Evolutionary conservation across 495 filamentous ascomycete species (phyloP), one percentile per base, ranked within the genome.

Genomic region (Aspergillus avenaceus): DNA sequence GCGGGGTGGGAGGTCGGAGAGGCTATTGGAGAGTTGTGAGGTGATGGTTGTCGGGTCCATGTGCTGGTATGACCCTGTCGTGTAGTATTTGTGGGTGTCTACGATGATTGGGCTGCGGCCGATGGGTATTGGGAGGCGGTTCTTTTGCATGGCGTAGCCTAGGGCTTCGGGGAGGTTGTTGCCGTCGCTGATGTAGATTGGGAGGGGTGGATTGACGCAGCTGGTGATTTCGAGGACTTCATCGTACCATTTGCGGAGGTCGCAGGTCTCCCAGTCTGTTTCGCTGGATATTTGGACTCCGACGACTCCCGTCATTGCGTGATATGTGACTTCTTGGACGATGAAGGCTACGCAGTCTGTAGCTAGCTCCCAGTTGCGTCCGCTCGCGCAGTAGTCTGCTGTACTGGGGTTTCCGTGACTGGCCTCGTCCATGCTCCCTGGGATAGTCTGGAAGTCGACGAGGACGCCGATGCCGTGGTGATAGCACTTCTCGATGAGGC

Each of bases 41-140:
- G 78, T 73, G 45, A 82, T 76, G 24, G 75, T 55, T 32, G 71
- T 67, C 5, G 80, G 78, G 12, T 62, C 56, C 47, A 71, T 65
- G 13, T 37, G 26, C 48, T 69, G 73, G 60, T 81, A 70, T 9
- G 41, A 48, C 41, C 75, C 71, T 12, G 66, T 54, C 58, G 79
- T 65, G 64, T 75, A 82, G 63, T 83, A 81, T 53, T 65, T 67
- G 58, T 81, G 78, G 29, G 78, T 80, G 49, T 82, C 80, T 19
- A 81, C 59, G 11, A 81, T 63, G 7, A 81, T 63, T 0, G 75
- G 76, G 41, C 70, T 75, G 51, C 67, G 68, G 38, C 63, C 54
- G 8, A 32, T 5, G 8, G 26, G 22, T 21, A 16, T 24, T 18
- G 34, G 12, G 14, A 51, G 26, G 14, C 27, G 22, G 24, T 63